These are phyloP conservation scores for Protomyces pachydermus DNA, from an alignment of 1,139 yeast genomes.

Conservation along the genomic window DNA sequence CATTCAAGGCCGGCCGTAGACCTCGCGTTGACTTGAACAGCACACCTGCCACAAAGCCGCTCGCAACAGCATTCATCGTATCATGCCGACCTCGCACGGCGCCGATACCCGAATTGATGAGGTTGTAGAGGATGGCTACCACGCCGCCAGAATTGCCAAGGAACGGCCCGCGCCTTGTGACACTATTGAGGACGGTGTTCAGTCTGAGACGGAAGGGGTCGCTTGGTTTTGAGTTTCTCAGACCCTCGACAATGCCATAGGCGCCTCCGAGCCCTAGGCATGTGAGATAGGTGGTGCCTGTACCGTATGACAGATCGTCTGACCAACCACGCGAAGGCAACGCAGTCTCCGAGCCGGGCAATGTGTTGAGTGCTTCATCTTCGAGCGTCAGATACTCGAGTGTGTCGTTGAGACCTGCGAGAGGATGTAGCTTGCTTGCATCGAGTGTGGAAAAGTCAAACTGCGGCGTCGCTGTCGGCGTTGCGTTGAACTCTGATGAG, in stretches of 20 bases:
- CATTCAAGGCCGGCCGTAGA: constrained; percentile 76
- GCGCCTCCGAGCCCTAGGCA: constrained; percentile 78
- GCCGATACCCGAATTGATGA: constrained; percentile 75
- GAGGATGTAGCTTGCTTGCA: constrained; percentile 75
- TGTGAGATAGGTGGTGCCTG: constrained; percentile 80
- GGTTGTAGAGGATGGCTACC: constrained; percentile 79
- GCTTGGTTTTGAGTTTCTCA: constrained; percentile 66
- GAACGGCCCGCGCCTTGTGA: constrained; percentile 93
- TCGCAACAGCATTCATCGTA: constrained; percentile 69
- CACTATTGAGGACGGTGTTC: constrained; percentile 83
- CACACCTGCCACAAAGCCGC: constrained; percentile 93
- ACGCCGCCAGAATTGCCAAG: constrained; percentile 95
- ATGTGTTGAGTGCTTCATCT: constrained; percentile 64
- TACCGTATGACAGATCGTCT: constrained; percentile 95
- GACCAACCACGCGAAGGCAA: constrained; percentile 96
- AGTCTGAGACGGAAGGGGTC: constrained; percentile 66
- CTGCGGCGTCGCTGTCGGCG: constrained; percentile 13
- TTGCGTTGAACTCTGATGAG: not conserved
- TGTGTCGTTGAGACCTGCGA: constrained; percentile 82
- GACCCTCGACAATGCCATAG: constrained; percentile 81
- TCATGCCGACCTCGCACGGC: constrained; percentile 83
- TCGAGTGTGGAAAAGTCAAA: constrained; percentile 41
- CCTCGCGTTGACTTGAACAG: constrained; percentile 84
- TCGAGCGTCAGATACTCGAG: constrained; percentile 87
- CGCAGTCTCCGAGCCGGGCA: constrained; percentile 84